Evolutionary conservation across 495 filamentous ascomycete genomes (phyloP), one percentile per base, ranked within the genome.

Genomic region (Terfezia boudieri): DNA sequence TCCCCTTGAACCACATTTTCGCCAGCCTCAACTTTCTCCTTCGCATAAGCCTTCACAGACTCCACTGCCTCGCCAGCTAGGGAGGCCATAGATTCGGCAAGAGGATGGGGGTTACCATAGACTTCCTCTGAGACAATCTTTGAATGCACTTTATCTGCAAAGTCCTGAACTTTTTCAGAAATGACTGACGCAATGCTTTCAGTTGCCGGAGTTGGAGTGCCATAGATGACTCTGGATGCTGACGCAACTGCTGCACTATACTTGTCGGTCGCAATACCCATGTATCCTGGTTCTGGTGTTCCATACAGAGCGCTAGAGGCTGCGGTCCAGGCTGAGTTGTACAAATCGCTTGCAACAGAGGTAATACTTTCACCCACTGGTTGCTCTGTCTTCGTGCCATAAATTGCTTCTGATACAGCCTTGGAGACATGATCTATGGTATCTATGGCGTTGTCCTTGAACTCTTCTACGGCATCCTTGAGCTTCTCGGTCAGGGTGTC

Each of bases 201-300:
- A 32, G 61, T 62, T n/a, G 66, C 60, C 9, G 74, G 70, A 8
- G 71, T 67, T 23, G 78, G 74, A 8, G 76, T 73, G 11, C 76
- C 76, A 55, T 83, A 83, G 54, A 84, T 70, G 38, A 74, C 72
- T 36, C 73, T 71, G 1, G 80, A 79, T 5, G 78, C 79, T 46
- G 80, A 77, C n/a, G 71, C 70, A 52, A 82, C 74, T 23, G 78
- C 79, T 17, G 73, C 70, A 55, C 69, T 64, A 60, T 78, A 81
- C 55, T 71, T 73, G 12, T 76, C 74, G 23, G 71, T 68, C 8
- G 70, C 67, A 9, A 72, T 59, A 22, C 71, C 73, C 58, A 76
- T 75, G 8, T 61, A 67, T 17, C 67, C 60, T n/a, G 71, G 70
- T 57, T 74, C 67, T 46, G 71, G 64, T 3, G 74, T 74, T 14